Percentiles rank a stretch among this genome's conserved stretches.
Conservation (phyloP, 371 early-diverging fungal genomes). For the Amoeboaphelidium protococcarum region DNA sequence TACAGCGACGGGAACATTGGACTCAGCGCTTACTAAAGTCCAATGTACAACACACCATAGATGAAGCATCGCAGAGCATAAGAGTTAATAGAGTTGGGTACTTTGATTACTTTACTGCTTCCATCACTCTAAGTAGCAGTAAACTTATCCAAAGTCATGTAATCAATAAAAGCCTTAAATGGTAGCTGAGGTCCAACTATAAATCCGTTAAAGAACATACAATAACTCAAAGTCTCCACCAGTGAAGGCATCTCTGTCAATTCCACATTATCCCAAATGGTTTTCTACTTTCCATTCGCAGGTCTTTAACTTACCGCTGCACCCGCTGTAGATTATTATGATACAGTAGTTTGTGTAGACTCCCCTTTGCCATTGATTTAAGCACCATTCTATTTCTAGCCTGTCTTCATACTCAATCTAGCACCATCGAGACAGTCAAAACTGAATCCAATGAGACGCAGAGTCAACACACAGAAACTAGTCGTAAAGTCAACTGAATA, state of each 20-base stretch:
- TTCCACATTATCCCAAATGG: slow-evolving; percentile 4
- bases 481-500: slow-evolving; percentile 43
- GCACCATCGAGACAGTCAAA: slow-evolving; percentile 33
- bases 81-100: neutral
- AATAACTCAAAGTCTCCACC: slow-evolving; percentile 51
- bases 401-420: neutral
- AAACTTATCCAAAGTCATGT: slow-evolving; percentile 16
- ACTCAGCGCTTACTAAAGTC: slow-evolving; percentile 20
- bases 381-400: slow-evolving; percentile 2
- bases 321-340: slow-evolving; percentile 1
- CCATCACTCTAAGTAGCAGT: neutral
- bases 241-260: slow-evolving; percentile 26
- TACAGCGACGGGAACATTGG: slow-evolving; percentile 18
- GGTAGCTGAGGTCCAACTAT: slow-evolving; percentile 62
- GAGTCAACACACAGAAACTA: slow-evolving; percentile 37
- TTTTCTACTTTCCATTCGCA: neutral
- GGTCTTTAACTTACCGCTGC: slow-evolving; percentile 8
- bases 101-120: neutral
- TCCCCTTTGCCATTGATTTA: neutral
- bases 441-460: slow-evolving; percentile 39
- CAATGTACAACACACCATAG: slow-evolving; percentile 22
- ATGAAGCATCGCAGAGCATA: slow-evolving; percentile 12
- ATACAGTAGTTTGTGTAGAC: neutral
- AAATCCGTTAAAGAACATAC: slow-evolving; percentile 61
- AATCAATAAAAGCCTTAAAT: slow-evolving; percentile 27